A percentile compares a stretch with the other conserved stretches of the same genome.
Evolutionary conservation across 441 rosid genomes (phyloP).

Genomic region (Erysimum cheiri): DNA sequence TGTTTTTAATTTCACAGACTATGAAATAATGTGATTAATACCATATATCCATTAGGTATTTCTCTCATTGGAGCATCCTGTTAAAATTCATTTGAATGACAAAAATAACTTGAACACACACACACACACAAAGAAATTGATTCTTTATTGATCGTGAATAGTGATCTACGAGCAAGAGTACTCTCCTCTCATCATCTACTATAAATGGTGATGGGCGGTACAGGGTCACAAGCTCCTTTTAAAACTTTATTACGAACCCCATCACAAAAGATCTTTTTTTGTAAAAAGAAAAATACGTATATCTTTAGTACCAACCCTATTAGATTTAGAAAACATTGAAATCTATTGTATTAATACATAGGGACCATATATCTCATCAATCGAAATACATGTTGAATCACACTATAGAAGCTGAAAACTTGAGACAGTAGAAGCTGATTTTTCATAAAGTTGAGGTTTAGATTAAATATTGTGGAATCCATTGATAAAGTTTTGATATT

Average conservation of each 20-base stretch:
- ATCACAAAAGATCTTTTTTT: not conserved
- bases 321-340: slow-evolving; percentile 12
- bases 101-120: not conserved
- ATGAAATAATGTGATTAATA: not conserved
- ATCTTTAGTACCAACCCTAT: not conserved
- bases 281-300: no score
- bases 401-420: no score
- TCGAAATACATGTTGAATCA: not conserved
- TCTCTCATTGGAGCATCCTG: not conserved
- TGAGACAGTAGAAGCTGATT: no score
- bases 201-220: slow-evolving; percentile 15
- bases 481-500: no score
- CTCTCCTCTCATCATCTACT: slow-evolving; percentile 13
- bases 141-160: not conserved
- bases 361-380: not conserved
- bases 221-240: slow-evolving; percentile 6
- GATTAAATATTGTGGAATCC: no score
- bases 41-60: not conserved
- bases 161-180: not conserved
- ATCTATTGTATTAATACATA: not conserved
- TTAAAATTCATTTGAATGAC: not conserved
- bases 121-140: not conserved
- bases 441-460: no score
- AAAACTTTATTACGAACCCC: not conserved
- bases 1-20: no score